phyloP scores from a whole-genome alignment of 441 rosid species.

The Theobroma grandiflorum region DNA sequence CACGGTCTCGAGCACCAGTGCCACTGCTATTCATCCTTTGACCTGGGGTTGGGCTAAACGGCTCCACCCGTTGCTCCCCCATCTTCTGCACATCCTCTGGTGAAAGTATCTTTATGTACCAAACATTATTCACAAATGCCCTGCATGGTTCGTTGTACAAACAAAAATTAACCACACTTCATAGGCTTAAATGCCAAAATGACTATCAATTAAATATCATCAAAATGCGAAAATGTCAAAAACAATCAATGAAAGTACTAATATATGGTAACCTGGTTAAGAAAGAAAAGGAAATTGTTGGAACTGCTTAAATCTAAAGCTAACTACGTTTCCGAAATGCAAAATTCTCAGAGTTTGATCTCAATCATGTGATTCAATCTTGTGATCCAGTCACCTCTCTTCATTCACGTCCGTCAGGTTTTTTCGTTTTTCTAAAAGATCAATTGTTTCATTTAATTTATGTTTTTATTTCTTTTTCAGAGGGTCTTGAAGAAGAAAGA shows the following conservation, averaged over 20 bases:
- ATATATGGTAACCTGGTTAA: too few species aligned
- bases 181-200: too few species aligned
- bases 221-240: not conserved
- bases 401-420: not conserved
- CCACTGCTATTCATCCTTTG: constrained; percentile 2
- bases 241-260: not conserved
- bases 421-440: not conserved
- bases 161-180: not conserved
- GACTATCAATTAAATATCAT: not conserved
- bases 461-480: too few species aligned
- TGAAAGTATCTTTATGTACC: constrained; percentile 82
- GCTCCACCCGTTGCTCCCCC: constrained; percentile 48
- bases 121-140: constrained; percentile 72
- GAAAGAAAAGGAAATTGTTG: too few species aligned
- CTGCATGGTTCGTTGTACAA: constrained; percentile 34
- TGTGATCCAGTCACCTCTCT: not conserved
- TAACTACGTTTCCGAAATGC: too few species aligned
- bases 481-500: too few species aligned
- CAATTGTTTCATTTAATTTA: not conserved
- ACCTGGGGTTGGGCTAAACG: not conserved
- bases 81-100: constrained; percentile 73
- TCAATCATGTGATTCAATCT: not conserved
- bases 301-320: too few species aligned
- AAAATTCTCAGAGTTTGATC: not conserved
- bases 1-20: not conserved